Evolutionary conservation across 2,329 filamentous ascomycete species (phyloP).

Genomic region (Sclerotinia minor): DNA sequence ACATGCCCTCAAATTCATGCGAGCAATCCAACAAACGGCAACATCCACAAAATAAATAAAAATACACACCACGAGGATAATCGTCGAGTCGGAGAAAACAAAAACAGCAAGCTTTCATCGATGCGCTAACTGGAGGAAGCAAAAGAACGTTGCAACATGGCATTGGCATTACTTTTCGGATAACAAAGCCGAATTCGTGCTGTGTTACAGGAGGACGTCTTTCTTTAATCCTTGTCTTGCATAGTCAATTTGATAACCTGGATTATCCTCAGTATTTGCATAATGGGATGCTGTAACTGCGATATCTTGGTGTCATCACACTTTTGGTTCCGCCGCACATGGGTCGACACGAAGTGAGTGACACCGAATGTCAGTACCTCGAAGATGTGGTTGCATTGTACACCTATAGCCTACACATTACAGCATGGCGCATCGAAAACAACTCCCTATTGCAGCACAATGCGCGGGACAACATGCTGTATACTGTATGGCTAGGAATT

Average conservation of each 20-base stretch:
- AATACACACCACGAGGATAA: neutral
- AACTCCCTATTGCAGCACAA: conserved; percentile 2
- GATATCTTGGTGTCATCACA: neutral
- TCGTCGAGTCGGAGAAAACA: neutral
- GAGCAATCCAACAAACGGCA: neutral
- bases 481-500: neutral
- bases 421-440: neutral
- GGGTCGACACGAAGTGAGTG: neutral
- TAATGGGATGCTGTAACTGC: neutral
- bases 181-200: conserved; percentile 7
- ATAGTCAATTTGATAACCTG: neutral
- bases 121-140: conserved; percentile 1
- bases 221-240: neutral
- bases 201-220: neutral
- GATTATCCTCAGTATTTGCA: neutral
- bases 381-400: neutral
- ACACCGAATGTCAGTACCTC: neutral
- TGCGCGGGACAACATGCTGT: neutral
- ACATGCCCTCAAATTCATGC: conserved; percentile 14
- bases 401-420: neutral
- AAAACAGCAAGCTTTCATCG: neutral
- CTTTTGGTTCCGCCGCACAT: neutral
- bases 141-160: neutral
- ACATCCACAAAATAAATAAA: neutral
- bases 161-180: neutral